These are phyloP conservation scores for Quillaja saponaria DNA, from an alignment of 306 rosid genomes.

Conservation along the genomic window DNA sequence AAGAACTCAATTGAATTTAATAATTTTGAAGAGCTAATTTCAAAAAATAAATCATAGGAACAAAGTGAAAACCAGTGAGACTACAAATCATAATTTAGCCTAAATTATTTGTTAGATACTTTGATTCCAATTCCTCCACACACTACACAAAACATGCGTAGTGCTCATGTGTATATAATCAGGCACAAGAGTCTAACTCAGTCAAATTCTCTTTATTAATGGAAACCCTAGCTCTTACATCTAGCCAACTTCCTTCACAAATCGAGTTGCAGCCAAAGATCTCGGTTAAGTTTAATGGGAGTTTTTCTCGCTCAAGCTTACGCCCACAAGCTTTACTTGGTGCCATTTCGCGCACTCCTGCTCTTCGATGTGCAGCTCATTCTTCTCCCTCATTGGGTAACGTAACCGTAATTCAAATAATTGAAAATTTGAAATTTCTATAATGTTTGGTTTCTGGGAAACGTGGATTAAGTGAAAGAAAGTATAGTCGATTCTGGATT, in stretches of 20 bases:
- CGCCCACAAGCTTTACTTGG: slow-evolving; percentile 26
- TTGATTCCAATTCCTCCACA: too few relatives aligned
- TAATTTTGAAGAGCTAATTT: too few relatives aligned
- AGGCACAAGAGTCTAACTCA: too few relatives aligned
- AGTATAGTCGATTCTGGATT: neutral
- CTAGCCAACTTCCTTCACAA: slow-evolving; percentile 21
- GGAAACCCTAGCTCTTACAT: slow-evolving; percentile 48
- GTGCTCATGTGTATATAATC: too few relatives aligned
- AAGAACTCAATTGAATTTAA: too few relatives aligned
- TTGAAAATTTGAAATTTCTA: too few relatives aligned
- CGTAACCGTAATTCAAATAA: neutral
- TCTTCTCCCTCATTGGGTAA: slow-evolving; percentile 44
- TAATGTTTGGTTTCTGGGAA: neutral
- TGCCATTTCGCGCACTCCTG: slow-evolving; percentile 26
- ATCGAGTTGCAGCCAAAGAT: slow-evolving; percentile 17
- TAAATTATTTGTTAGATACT: too few relatives aligned
- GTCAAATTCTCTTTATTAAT: slow-evolving; percentile 21
- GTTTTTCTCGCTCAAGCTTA: slow-evolving; percentile 14
- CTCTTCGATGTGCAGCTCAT: slow-evolving; percentile 52
- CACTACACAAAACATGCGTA: too few relatives aligned
- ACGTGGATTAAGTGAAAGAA: neutral
- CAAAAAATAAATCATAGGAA: too few relatives aligned
- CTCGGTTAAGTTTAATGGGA: slow-evolving; percentile 29
- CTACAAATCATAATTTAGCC: too few relatives aligned
- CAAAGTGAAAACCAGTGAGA: too few relatives aligned